Base-by-base conservation (phyloP, 495 filamentous ascomycete species). In the Collariella sp. region DNA sequence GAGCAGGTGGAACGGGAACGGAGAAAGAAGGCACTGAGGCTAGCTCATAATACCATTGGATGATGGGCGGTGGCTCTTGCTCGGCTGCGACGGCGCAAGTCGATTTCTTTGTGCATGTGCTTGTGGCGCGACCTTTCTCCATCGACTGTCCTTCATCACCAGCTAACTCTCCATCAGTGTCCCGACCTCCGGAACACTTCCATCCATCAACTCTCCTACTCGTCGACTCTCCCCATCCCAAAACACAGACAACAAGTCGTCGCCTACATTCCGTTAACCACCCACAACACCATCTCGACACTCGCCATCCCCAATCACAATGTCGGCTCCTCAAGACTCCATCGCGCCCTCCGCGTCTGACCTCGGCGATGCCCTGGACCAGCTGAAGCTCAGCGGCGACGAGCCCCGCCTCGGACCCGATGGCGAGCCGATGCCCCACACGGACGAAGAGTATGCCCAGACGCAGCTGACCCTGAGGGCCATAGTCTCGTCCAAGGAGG, bases 401-500 rank as follows among this genome's bases (percentile, higher is more conserved):
- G 82, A 84, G 51, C 70, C 78, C 29, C 79, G 79, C 50, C 57
- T 83, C 36, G 80, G 80, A 18, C 83, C 80, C 20, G 84, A 88
- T 48, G 80, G 85, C 38, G 85, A 88, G 60, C 73, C 80, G 49
- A 78, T 79, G 22, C 86, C 85, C 50, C 86, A 85, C 77, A 95
- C 91, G 34, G 94, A 98, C 57, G 91, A 97, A 61, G 93, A 98
- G 67, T 98, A 97, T 67, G 89, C 88, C 15, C 81, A 88, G 69
- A 79, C 89, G 16, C 85, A 89, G 69, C 76, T 98, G 62, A 98
- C 93, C 50, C 81, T 98, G 40, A 87, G 93, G 63, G 94, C 93
- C 51, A 97, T 98, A 65, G 94, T 98, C 62, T 94, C 91, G 15
- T 94, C 94, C 62, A 96, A 96, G 73, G 93, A 97, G 72, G 93